Conservation (phyloP, 257 asterid genomes). For the Plectranthus barbatus region DNA sequence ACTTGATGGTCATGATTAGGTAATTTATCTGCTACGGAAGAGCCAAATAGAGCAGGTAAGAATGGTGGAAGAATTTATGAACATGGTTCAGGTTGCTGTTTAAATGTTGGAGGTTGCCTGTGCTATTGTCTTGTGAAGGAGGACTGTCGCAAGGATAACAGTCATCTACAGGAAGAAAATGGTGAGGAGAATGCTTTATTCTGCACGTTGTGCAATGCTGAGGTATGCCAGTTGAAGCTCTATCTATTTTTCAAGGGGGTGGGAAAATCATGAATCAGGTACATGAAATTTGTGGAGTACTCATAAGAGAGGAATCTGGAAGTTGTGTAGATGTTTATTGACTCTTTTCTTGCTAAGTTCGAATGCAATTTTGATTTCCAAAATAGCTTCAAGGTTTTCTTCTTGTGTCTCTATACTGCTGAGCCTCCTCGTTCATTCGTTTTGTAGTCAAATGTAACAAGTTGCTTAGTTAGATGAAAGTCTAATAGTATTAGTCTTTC, state of each 20-base stretch:
- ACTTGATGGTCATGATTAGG: slow-evolving; percentile 19
- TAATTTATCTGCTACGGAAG: slow-evolving; percentile 44
- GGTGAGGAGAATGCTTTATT: slow-evolving; percentile 88
- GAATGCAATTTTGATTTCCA: background rate
- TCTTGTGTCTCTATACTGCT: background rate
- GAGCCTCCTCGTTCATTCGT: background rate
- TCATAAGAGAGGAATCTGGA: background rate
- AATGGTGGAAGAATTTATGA: slow-evolving; percentile 41
- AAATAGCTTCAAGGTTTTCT: background rate
- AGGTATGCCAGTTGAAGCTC: slow-evolving; percentile 41
- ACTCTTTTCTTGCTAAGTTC: background rate
- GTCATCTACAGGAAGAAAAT: slow-evolving; percentile 37
- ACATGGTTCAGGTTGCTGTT: slow-evolving; percentile 41
- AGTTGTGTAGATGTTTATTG: background rate
- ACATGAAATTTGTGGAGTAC: background rate
- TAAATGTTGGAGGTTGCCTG: slow-evolving; percentile 53
- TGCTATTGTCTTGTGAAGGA: slow-evolving; percentile 65
- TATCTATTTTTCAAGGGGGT: background rate
- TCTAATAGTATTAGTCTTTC: background rate
- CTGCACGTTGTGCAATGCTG: slow-evolving; percentile 94
- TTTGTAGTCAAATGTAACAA: background rate
- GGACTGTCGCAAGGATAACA: slow-evolving; percentile 79
- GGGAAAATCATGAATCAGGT: background rate
- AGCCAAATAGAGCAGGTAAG: slow-evolving; percentile 47
- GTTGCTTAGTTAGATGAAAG: background rate